These are phyloP conservation scores for Termitomyces sp. DNA, from an alignment of 768 basidiomycete species.

Conservation along the genomic window DNA sequence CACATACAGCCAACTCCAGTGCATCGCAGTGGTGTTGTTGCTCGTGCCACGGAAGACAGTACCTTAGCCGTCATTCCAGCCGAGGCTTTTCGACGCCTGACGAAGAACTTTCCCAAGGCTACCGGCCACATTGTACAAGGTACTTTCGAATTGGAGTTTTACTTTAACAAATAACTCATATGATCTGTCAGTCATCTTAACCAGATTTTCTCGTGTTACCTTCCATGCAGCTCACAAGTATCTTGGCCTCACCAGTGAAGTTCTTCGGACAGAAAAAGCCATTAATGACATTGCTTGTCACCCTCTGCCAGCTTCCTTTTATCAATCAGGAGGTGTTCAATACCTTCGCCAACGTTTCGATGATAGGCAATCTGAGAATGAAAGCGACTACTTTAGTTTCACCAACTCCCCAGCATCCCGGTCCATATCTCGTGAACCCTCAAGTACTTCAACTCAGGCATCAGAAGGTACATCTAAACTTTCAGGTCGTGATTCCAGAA, in stretches of 20 bases:
- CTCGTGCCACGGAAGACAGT: slow-evolving; percentile 91
- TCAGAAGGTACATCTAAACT: slow-evolving; percentile 13
- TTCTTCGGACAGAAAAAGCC: slow-evolving; percentile 93
- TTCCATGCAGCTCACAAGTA: slow-evolving; percentile 98
- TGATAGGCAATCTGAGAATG: slow-evolving; percentile 46
- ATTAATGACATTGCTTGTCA: slow-evolving; percentile 98
- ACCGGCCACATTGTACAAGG: slow-evolving; percentile 96
- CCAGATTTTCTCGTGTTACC: slow-evolving; percentile 94
- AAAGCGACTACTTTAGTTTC: slow-evolving; percentile 56
- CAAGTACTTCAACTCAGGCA: slow-evolving; percentile 13
- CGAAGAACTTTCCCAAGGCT: slow-evolving; percentile 96
- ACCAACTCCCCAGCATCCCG: slow-evolving; percentile 24
- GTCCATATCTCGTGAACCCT: slow-evolving; percentile 19
- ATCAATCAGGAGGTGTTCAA: slow-evolving; percentile 88
- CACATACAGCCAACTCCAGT: slow-evolving; percentile 21
- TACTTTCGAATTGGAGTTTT: slow-evolving; percentile 18
- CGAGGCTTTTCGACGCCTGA: slow-evolving; percentile 90
- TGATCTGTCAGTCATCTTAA: slow-evolving; percentile 71
- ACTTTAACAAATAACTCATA: slow-evolving; percentile 4
- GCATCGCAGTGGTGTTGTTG: slow-evolving; percentile 78
- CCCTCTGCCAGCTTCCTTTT: slow-evolving; percentile 88
- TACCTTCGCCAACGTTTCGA: slow-evolving; percentile 90
- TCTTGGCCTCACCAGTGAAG: slow-evolving; percentile 90
- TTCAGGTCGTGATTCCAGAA: slow-evolving; percentile 14
- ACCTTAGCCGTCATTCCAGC: slow-evolving; percentile 99